Conservation (phyloP, 176 grass and related monocot genomes). For the Aegilops tauschii region DNA sequence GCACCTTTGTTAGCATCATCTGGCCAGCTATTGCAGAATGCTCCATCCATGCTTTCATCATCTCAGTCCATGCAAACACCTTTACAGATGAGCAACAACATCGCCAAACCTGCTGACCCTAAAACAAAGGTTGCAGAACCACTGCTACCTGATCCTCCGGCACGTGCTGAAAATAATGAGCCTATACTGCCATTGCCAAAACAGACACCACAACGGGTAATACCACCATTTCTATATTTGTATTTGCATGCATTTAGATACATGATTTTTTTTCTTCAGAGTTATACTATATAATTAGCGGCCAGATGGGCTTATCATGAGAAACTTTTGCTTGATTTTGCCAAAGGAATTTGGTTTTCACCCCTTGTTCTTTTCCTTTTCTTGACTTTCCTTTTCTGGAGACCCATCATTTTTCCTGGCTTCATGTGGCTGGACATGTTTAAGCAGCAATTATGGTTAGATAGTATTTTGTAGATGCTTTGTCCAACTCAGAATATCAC, state of each 20-base stretch:
- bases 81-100: conserved; percentile 44
- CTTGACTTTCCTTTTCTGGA: background rate
- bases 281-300: background rate
- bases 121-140: conserved; percentile 47
- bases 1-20: conserved; percentile 49
- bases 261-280: background rate
- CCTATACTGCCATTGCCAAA: conserved; percentile 81
- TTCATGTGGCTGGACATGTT: background rate
- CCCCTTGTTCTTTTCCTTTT: background rate
- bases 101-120: conserved; percentile 30
- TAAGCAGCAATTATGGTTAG: background rate
- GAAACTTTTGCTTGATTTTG: conserved; percentile 15
- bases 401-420: background rate
- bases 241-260: background rate
- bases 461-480: background rate
- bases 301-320: background rate
- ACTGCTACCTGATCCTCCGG: conserved; percentile 53
- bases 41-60: conserved; percentile 43
- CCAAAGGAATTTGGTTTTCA: background rate
- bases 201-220: conserved; percentile 57
- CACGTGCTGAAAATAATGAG: conserved; percentile 53
- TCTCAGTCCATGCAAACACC: conserved; percentile 54
- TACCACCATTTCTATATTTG: background rate
- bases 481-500: background rate
- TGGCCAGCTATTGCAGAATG: conserved; percentile 57